These are phyloP conservation scores for Paralagenidium karlingii DNA, from an alignment of 352 stramenopile genomes.

Conservation along the genomic window DNA sequence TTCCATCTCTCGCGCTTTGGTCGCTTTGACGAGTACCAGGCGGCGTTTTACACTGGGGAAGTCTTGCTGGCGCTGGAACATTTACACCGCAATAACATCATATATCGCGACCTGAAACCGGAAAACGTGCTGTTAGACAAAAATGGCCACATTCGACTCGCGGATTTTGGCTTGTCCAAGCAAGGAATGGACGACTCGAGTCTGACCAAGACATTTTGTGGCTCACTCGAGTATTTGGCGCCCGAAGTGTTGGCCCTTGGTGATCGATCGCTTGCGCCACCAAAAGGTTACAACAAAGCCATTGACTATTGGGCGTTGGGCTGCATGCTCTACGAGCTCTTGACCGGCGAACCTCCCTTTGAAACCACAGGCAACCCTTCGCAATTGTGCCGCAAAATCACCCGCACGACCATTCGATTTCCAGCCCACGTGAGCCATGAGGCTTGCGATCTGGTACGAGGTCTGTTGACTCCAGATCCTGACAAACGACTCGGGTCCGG, in stretches of 20 bases:
- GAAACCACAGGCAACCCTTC: slow-evolving; percentile 56
- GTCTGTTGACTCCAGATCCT: slow-evolving; percentile 37
- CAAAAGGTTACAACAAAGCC: slow-evolving; percentile 70
- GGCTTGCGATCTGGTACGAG: slow-evolving; percentile 32
- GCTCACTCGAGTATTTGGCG: slow-evolving; percentile 90
- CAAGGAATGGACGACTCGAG: slow-evolving; percentile 44
- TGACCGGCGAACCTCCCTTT: slow-evolving; percentile 79
- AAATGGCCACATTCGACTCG: slow-evolving; percentile 43
- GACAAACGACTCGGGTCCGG: slow-evolving; percentile 37
- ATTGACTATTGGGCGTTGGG: slow-evolving; percentile 85
- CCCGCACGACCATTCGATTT: slow-evolving; percentile 27
- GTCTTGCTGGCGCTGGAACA: slow-evolving; percentile 42
- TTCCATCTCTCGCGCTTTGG: slow-evolving; percentile 72
- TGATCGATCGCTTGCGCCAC: slow-evolving; percentile 18
- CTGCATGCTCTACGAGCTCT: slow-evolving; percentile 81
- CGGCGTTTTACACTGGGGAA: slow-evolving; percentile 70
- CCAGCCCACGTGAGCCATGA: slow-evolving; percentile 32
- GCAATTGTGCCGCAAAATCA: slow-evolving; percentile 50
- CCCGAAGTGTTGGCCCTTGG: slow-evolving; percentile 93
- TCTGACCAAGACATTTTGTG: slow-evolving; percentile 87
- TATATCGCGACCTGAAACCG: slow-evolving; percentile 85
- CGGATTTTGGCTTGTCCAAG: slow-evolving; percentile 62
- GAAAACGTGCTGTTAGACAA: slow-evolving; percentile 84
- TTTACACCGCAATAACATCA: slow-evolving; percentile 36
- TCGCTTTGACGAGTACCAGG: slow-evolving; percentile 55